Evolutionary conservation across 2,329 filamentous ascomycete species (phyloP).

Genomic region (Penicillium griseofulvum): DNA sequence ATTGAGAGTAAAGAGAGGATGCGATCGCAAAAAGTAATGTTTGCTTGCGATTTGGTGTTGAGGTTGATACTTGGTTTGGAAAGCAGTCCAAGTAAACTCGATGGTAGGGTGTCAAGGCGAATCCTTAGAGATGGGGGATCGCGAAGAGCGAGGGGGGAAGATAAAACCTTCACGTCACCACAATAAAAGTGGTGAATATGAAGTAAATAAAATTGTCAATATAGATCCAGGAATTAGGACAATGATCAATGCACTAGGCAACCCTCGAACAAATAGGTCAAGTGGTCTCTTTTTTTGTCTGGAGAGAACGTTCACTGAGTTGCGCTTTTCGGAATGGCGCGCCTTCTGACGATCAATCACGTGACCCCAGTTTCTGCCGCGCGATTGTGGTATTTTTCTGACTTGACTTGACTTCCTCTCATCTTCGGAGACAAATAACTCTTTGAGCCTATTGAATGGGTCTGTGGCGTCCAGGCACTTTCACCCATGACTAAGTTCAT

Average conservation of each 20-base stretch:
- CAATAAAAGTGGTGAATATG: background rate
- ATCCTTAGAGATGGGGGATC: constrained; percentile 24
- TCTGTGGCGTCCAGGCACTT: constrained; percentile 14
- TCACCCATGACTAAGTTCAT: constrained; percentile 36
- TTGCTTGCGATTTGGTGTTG: constrained; percentile 17
- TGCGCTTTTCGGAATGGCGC: constrained; percentile 32
- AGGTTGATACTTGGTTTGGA: constrained; percentile 22
- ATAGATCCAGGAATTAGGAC: background rate
- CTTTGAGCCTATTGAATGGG: constrained; percentile 10
- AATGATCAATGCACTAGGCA: constrained; percentile 8
- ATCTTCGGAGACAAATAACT: background rate
- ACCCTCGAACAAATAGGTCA: constrained; percentile 2
- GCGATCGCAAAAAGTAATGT: constrained; percentile 10
- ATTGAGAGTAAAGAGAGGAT: constrained; percentile 3
- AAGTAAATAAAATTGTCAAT: background rate
- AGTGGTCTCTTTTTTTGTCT: constrained; percentile 2
- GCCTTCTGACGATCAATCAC: constrained; percentile 35
- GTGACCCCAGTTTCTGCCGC: constrained; percentile 34
- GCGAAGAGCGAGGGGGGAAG: constrained; percentile 23
- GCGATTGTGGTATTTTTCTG: constrained; percentile 9
- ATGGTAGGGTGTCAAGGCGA: constrained; percentile 25
- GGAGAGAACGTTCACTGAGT: constrained; percentile 2
- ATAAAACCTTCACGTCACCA: constrained; percentile 3
- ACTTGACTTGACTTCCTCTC: constrained; percentile 1
- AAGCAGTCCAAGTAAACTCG: constrained; percentile 26